Evolutionary conservation across 2,329 filamentous ascomycete species (phyloP).

Genomic region (Epichloe sibirici): DNA sequence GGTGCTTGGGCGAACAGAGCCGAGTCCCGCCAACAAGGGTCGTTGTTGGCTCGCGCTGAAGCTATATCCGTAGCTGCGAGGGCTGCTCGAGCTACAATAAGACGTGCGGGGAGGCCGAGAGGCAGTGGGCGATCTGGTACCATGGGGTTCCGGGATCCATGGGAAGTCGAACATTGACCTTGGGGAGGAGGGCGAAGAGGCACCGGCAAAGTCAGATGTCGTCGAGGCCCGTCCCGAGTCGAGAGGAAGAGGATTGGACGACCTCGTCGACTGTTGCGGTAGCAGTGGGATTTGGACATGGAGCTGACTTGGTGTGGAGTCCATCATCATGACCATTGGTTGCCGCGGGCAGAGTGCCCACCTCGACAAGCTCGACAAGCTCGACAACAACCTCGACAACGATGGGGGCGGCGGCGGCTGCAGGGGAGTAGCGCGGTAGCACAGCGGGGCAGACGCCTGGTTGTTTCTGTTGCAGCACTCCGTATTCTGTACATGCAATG

Average conservation of each 20-base stretch:
- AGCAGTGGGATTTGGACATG: constrained; percentile 3
- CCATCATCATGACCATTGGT: constrained; percentile 4
- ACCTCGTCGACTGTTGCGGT: not conserved
- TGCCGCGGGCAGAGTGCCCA: not conserved
- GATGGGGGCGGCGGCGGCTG: not conserved
- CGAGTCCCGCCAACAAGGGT: not conserved
- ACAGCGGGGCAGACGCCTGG: not conserved
- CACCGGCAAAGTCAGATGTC: not conserved
- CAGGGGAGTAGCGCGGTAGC: not conserved
- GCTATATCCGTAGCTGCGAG: constrained; percentile 3
- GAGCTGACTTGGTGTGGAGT: constrained; percentile 3
- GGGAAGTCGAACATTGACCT: constrained; percentile 5
- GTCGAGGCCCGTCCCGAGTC: not conserved
- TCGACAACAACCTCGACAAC: too few species aligned
- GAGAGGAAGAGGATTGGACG: not conserved
- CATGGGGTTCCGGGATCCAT: constrained; percentile 2
- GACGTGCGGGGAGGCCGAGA: constrained; percentile 1
- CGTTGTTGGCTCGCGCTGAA: not conserved
- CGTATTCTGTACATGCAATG: not conserved
- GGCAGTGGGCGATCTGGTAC: not conserved
- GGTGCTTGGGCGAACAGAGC: not conserved
- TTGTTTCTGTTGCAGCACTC: not conserved
- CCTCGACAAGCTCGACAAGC: not conserved
- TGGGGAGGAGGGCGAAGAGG: constrained; percentile 1
- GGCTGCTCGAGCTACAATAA: not conserved